Evolutionary conservation across 2,329 filamentous ascomycete genomes (phyloP), one percentile per base, ranked within the genome.

Genomic region (Colletotrichum musicola): DNA sequence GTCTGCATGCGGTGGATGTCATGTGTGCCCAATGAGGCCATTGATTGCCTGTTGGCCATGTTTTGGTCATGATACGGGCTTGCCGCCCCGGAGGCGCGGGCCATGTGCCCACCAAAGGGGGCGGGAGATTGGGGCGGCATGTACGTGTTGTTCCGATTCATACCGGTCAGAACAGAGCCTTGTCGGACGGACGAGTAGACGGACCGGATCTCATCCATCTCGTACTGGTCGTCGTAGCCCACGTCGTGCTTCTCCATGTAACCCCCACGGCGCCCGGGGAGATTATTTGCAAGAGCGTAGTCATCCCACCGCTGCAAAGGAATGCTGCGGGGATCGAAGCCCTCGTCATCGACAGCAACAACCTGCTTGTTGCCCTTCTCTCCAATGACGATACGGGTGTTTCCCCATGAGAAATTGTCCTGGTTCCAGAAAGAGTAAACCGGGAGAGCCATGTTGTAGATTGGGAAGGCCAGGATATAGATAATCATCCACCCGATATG

Each of bases 391-490:
- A 99, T 90, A 88, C 96, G 94, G 1, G 96, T 99, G 83, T 96
- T 98, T 86, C 96, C 96, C 96, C 96, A 99, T 2, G 91, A 91
- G 86, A 99, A 99, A 82, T 99, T 95, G 81, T 99, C 96, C 80
- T 98, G 95, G 82, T 98, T 97, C 96, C 96, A 99, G 91, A 99
- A 99, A 0, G 95, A 97, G 84, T 98, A 99, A 71, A 99, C 83
- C 0, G 96, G 96, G 13, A 99, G 88, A 71, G 97, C 78, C 75
- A 99, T 93, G 4, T 92, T 96, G 84, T 95, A 98, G 74, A 99
- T 92, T 0, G 96, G 96, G 84, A 93, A 98, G 3, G 96, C 96
- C n/a, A 97, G 74, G 71, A 99, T 87, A 82, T 99, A 99, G 77
- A 99, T 98, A 73, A 99, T 92, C 95, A 99, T 98, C 96, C 96